phyloP scores from a whole-genome alignment of 2,329 filamentous ascomycete species.

The Talaromyces sp. region DNA sequence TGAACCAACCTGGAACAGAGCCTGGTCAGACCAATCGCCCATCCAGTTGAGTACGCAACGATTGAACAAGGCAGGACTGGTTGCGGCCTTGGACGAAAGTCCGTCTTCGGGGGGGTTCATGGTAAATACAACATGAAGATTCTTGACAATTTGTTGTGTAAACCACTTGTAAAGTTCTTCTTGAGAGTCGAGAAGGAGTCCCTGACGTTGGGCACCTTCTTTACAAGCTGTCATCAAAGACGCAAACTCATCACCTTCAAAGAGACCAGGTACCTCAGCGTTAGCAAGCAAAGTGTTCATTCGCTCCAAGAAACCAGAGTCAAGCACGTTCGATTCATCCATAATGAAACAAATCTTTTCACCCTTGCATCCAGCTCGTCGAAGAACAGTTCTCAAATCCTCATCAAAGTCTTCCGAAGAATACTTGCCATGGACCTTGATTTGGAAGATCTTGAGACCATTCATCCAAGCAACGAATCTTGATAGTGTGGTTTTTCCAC shows the following conservation, averaged over 20 bases:
- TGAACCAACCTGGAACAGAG: constrained; percentile 93
- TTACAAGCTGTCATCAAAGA: constrained; percentile 99
- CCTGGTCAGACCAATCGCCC: constrained; percentile 99
- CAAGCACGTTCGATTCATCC: constrained; percentile 97
- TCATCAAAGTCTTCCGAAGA: constrained; percentile 98
- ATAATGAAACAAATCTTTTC: constrained; percentile 99
- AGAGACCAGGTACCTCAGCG: constrained; percentile 97
- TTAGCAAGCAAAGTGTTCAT: constrained; percentile 99
- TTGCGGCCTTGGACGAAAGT: constrained; percentile 91
- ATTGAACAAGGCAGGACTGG: constrained; percentile 97
- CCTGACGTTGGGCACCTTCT: constrained; percentile 94
- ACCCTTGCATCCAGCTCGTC: constrained; percentile 92
- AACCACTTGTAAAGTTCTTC: constrained; percentile 99
- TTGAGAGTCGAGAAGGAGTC: constrained; percentile 89
- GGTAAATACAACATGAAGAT: constrained; percentile 97
- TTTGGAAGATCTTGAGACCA: constrained; percentile 96
- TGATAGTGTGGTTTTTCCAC: constrained; percentile 96
- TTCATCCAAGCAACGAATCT: constrained; percentile 99
- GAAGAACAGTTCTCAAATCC: constrained; percentile 87
- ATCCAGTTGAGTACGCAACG: constrained; percentile 99
- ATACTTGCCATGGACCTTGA: constrained; percentile 99
- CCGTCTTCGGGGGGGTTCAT: constrained; percentile 99
- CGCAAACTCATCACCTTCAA: constrained; percentile 97
- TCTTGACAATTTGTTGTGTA: constrained; percentile 98
- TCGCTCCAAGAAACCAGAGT: constrained; percentile 96